phyloP scores from a whole-genome alignment of 78 protist genomes.

The Neovahlkampfia damariscottae region DNA sequence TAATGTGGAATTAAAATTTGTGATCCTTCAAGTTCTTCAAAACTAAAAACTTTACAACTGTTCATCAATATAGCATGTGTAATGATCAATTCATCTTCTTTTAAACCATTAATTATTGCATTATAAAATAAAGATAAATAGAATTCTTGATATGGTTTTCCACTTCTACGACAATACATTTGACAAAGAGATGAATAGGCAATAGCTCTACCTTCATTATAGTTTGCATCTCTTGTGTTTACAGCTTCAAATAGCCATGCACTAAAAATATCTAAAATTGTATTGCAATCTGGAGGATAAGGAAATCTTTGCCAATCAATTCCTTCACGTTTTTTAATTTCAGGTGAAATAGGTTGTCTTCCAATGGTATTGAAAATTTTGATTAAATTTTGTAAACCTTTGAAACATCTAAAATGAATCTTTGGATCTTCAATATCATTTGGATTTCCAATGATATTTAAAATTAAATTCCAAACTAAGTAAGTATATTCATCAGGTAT shows the following conservation, averaged over 20 bases:
- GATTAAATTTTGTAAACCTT: background rate
- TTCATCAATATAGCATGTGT: background rate
- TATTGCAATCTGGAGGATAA: slow-evolving; percentile 1
- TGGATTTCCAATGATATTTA: slow-evolving; percentile 1
- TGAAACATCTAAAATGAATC: background rate
- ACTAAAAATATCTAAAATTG: background rate
- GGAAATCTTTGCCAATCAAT: background rate
- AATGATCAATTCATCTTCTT: background rate
- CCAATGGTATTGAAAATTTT: background rate
- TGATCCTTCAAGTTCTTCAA: slow-evolving; percentile 4
- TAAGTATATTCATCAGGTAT: background rate
- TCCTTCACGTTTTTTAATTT: background rate
- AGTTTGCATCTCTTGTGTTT: background rate
- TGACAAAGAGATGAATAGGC: background rate
- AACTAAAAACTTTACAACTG: background rate
- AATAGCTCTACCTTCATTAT: background rate
- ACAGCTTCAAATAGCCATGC: slow-evolving; percentile 5
- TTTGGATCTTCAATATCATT: background rate
- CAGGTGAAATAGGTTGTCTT: background rate
- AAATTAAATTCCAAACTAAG: background rate
- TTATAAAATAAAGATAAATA: background rate
- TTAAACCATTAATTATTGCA: background rate
- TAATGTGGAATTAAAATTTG: background rate
- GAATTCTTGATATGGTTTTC: background rate
- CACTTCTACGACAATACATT: background rate